Evolutionary conservation across 2,329 filamentous ascomycete species (phyloP), one percentile per base, ranked within the genome.

Genomic region (Fusarium gaditjirri): DNA sequence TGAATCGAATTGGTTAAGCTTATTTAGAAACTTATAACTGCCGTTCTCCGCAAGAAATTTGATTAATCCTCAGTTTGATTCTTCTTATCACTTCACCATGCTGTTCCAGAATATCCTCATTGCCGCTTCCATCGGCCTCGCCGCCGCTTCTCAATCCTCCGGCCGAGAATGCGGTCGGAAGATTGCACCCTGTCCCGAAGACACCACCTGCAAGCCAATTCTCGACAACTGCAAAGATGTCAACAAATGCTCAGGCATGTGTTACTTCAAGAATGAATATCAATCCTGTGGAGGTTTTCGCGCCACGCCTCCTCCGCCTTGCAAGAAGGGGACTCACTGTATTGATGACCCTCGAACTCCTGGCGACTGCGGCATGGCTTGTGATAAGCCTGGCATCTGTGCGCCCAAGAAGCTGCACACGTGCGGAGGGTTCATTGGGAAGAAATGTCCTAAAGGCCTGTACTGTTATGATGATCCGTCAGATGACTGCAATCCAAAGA

Each of bases 311-410:
- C 47, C 65, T 12, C 54, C 63, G 2, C 49, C 62, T 1, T 83
- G 81, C 70, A 63, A 72, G 35, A 61, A 62, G 23, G 70, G 71
- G 16, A 70, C 70, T 5, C 60, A 68, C 5, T 83, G 82, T 57
- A 63, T 76, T 19, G 75, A 82, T 61, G 81, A 83, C 31, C 81
- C 82, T 16, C 77, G 81, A 41, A 50, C 61, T 14, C 74, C 71
- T 2, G 46, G 23, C 8, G 41, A 55, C 10, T 82, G 81, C 44
- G 81, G 81, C 12, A 70, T 81, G 76, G 78, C 81, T 7, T 82
- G 81, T 58, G 81, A 82, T 44, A 56, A 25, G 11, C 78, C 78
- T 1, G 81, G 81, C 4, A 81, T 83, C 29, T 83, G 79, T 47
- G 69, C 80, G 3, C 76, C 77, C 31, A 69, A 64, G 29, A 68